These are phyloP conservation scores for Ceratocystis cubensis DNA, from an alignment of 2,329 filamentous ascomycete genomes.

Conservation along the genomic window DNA sequence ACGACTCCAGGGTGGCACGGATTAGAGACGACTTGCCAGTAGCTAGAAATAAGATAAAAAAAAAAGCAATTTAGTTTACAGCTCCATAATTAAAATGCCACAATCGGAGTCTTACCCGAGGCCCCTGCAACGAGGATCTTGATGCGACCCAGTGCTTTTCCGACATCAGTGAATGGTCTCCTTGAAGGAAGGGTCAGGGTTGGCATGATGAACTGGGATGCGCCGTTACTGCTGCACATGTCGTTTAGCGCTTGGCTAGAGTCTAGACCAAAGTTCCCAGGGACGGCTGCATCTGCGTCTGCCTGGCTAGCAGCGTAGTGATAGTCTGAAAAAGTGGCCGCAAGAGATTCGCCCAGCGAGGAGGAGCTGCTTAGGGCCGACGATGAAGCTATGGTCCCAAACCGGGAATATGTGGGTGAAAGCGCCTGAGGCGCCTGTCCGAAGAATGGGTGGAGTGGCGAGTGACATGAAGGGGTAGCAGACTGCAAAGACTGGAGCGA, in stretches of 20 bases:
- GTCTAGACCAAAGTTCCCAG: slow-evolving; percentile 2
- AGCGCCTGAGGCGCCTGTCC: background rate
- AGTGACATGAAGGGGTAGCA: background rate
- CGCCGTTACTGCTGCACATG: background rate
- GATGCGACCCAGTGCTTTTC: slow-evolving; percentile 69
- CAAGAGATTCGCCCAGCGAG: slow-evolving; percentile 41
- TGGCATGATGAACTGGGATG: slow-evolving; percentile 85
- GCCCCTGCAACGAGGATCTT: slow-evolving; percentile 81
- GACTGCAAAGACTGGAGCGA: slow-evolving; percentile 19
- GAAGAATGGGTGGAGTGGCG: background rate
- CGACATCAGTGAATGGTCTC: slow-evolving; percentile 77
- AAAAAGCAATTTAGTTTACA: background rate
- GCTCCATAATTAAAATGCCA: background rate
- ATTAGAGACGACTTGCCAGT: slow-evolving; percentile 84
- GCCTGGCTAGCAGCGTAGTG: slow-evolving; percentile 14
- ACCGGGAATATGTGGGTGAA: slow-evolving; percentile 26
- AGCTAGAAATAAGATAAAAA: slow-evolving; percentile 35
- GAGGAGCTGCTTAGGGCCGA: slow-evolving; percentile 35
- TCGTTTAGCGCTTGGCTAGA: background rate
- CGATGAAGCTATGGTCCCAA: slow-evolving; percentile 22
- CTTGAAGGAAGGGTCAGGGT: slow-evolving; percentile 83
- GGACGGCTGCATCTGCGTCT: slow-evolving; percentile 28
- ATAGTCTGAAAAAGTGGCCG: slow-evolving; percentile 36
- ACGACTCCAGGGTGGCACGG: slow-evolving; percentile 72
- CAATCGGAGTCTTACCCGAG: slow-evolving; percentile 42